Evolutionary conservation across 768 basidiomycete species (phyloP), one percentile per base, ranked within the genome.

Genomic region (Gloeostereum incarnatum): DNA sequence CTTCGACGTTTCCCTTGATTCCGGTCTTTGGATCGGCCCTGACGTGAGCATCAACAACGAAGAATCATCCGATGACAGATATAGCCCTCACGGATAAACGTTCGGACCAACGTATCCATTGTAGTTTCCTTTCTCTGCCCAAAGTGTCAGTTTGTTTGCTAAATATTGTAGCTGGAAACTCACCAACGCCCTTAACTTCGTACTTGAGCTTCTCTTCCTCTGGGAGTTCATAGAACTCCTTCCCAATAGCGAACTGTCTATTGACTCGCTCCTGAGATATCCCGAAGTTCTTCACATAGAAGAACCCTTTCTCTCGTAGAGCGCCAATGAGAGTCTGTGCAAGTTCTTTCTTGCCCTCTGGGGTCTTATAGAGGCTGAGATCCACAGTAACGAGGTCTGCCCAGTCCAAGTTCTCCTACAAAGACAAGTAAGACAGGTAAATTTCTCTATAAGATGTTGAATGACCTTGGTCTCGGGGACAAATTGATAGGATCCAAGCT

Each of bases 261-360:
- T 72, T 59, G n/a, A 74, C 69, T 10, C 53, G 52, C 38, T 67
- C 66, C 47, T 71, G 65, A 7, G 62, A 52, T 44, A 74, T 67
- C 44, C 64, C 66, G 48, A 67, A 73, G 50, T 65, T 65, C 56
- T 64, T 67, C 25, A 71, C 66, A 49, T 70, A 71, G 61, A 70
- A 71, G 56, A 69, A 70, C 9, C 68, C 68, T 42, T 70, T 62
- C 45, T 63, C 61, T 21, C 65, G 62, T 20, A 71, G 57, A 9
- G 66, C 69, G 29, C 59, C 50, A 46, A 71, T 59, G 21, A 72
- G 57, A 7, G 50, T 60, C 37, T 62, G 32, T 1, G 68, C 64
- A 14, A 68, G 65, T 42, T 61, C 44, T 31, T 59, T 51, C 40
- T 61, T 65, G 35, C 67, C 69, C 43, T 66, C 62, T 1, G 60